Evolutionary conservation across 441 rosid genomes (phyloP), one percentile per base, ranked within the genome.

Genomic region (Isatis lusitanica): DNA sequence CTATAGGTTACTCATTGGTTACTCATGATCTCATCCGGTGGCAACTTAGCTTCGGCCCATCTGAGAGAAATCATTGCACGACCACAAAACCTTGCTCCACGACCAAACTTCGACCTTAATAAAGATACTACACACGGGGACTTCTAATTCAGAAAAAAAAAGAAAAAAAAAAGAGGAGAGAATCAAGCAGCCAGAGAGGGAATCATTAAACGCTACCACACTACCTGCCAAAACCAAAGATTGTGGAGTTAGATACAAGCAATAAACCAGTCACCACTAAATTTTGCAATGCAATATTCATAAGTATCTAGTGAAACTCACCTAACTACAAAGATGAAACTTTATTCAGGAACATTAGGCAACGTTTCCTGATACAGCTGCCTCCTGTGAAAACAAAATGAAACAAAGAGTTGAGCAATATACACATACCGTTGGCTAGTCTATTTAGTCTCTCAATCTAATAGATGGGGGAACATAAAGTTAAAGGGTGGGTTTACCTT

Each of bases 341-440:
- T 64, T 35, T 40, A 57, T 78, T 84, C 83, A 85, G 76, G 83
- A 63, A 36, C 70, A 87, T 74, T 83, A 92, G 61, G 91, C 85
- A 71, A 87, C 90, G 70, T 85, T 83, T 46, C 88, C 93, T 2
- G 89, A 82, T 58, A 88, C 82, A 72, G 90, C 88, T 76, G 85
- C 87, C 73, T 85, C 80, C 95, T 91, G 84, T 6, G 36, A 33
- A 33, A 26, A 26, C 36, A 33, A 33, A 33, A 67, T 50, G 18
- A 15, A 63, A 84, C 47, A 73, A 63, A 56, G 52, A 66, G 51
- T 39, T 9, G 38, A 53, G 68, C 47, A 74, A 63, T 1, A 51
- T 31, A 48, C 13, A 68, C 28, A 21, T 21, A 71, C 36, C 60
- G 40, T 77, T 58, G 71, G 68, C 18, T 44, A 15, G 30, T 56